Evolutionary conservation across 306 rosid species (phyloP).

Genomic region (Rosa chinensis): DNA sequence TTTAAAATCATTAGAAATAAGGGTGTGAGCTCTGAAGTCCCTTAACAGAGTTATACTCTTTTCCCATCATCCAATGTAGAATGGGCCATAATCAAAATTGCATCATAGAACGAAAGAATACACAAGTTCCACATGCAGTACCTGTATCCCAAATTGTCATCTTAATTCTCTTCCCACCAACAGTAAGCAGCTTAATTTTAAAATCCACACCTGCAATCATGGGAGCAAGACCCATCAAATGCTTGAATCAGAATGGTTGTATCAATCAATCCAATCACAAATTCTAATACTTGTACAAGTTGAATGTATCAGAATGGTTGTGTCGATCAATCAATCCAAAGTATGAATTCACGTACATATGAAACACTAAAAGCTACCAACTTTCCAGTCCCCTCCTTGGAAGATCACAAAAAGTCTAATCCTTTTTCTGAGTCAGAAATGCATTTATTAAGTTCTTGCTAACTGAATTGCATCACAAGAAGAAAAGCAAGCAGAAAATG

Average conservation of each 20-base stretch:
- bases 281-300: neutral
- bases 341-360: neutral
- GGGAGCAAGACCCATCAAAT: neutral
- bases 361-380: neutral
- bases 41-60: neutral
- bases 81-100: neutral
- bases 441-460: neutral
- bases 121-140: slow-evolving; percentile 22
- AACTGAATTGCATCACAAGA: slow-evolving; percentile 1
- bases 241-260: neutral
- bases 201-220: slow-evolving; percentile 83
- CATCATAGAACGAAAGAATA: neutral
- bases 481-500: neutral
- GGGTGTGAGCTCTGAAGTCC: neutral
- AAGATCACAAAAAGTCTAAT: neutral
- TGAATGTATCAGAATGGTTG: neutral
- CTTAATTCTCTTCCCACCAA: slow-evolving; percentile 83
- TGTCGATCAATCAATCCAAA: neutral
- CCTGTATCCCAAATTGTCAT: slow-evolving; percentile 99
- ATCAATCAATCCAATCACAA: neutral
- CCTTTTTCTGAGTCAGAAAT: neutral
- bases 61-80: neutral
- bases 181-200: slow-evolving; percentile 81
- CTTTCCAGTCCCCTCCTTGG: neutral
- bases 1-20: neutral